Conservation (phyloP, 2,329 filamentous ascomycete species). For the Apiospora malaysiana region DNA sequence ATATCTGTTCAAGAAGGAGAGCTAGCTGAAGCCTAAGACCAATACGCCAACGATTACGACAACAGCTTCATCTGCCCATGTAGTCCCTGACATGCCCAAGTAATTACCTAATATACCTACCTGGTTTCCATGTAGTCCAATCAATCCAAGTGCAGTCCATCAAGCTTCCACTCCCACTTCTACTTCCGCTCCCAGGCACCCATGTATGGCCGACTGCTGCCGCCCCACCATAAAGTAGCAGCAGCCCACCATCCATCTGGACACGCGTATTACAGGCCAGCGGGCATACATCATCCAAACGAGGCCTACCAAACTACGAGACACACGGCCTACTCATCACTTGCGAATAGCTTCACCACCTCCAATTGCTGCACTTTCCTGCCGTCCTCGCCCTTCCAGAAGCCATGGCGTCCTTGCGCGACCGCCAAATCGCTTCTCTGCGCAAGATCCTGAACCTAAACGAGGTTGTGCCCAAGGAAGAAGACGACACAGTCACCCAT, state of each 20-base stretch:
- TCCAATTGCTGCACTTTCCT: neutral
- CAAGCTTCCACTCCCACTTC: neutral
- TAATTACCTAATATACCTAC: too few relatives aligned
- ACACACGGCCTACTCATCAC: neutral
- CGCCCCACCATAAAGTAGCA: conserved; percentile 12
- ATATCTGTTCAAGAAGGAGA: too few relatives aligned
- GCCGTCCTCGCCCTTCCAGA: neutral
- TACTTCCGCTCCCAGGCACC: neutral
- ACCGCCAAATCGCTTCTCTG: conserved; percentile 70
- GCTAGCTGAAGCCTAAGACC: too few relatives aligned
- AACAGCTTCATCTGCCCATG: neutral
- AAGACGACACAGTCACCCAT: conserved; percentile 61
- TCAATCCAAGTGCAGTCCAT: neutral
- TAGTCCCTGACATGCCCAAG: too few relatives aligned
- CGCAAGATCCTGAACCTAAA: conserved; percentile 97
- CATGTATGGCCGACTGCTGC: neutral
- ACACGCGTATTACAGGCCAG: conserved; percentile 15
- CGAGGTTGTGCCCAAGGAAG: conserved; percentile 67
- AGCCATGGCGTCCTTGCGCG: conserved; percentile 39
- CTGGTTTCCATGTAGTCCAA: neutral
- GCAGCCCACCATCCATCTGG: conserved; percentile 1
- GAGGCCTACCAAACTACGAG: neutral
- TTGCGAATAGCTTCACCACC: conserved; percentile 1
- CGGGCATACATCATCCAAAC: conserved; percentile 9
- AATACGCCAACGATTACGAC: neutral